A percentile compares a stretch with the other conserved stretches of the same genome.
Evolutionary conservation across 441 rosid species (phyloP).

Genomic region (Monsonia emarginata): DNA sequence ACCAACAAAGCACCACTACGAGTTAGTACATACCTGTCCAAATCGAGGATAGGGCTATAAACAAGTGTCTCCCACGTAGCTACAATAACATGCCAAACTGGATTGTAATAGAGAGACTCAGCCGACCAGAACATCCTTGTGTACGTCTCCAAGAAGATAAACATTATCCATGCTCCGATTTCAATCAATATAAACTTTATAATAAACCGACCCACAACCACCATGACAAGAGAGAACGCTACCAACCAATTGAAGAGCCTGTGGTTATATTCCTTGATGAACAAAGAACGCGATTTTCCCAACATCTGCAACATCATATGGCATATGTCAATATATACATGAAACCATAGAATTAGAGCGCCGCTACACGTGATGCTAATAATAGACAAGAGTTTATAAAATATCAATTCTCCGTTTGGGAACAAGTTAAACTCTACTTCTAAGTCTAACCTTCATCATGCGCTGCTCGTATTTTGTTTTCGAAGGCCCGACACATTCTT

Average conservation of each 20-base stretch:
- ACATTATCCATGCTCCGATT: constrained; percentile 88
- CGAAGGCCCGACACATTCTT: constrained; percentile 83
- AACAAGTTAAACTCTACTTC: not conserved
- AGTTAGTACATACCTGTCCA: constrained; percentile 65
- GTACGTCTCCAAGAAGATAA: constrained; percentile 92
- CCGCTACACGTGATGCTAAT: not conserved
- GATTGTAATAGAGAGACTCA: constrained; percentile 87
- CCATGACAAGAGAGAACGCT: constrained; percentile 85
- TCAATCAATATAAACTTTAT: constrained; percentile 79
- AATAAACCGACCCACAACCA: constrained; percentile 78
- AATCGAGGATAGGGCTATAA: constrained; percentile 84
- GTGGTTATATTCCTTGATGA: constrained; percentile 92
- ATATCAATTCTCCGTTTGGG: not conserved
- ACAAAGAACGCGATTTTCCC: constrained; percentile 63
- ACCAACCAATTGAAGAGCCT: constrained; percentile 96
- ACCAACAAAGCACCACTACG: no score
- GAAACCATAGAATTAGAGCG: no score
- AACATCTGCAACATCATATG: constrained; percentile 55
- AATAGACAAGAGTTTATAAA: not conserved
- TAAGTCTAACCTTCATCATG: constrained; percentile 63
- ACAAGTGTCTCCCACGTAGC: constrained; percentile 84
- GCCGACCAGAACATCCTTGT: constrained; percentile 98
- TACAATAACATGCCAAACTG: constrained; percentile 84
- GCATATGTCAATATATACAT: no score
- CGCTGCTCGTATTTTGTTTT: constrained; percentile 70